Evolutionary conservation across 2,329 filamentous ascomycete genomes (phyloP), one percentile per base, ranked within the genome.

Genomic region (Aspergillus clavatus): DNA sequence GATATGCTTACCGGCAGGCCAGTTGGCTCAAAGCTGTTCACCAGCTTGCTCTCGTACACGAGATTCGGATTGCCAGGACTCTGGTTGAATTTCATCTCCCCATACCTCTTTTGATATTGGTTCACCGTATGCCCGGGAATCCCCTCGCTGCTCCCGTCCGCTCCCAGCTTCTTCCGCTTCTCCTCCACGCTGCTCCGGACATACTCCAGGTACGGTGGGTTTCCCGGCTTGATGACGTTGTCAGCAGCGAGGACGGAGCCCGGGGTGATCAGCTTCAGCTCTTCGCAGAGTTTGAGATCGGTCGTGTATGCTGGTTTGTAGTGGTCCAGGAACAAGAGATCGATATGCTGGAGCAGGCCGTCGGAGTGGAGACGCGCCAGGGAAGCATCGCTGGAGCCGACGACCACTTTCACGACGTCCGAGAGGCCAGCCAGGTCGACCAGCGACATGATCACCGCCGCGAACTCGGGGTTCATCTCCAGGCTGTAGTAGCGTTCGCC

Each of bases 321-420:
- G 63, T 91, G 87, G 58, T 91, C 87, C 18, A 93, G 68, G 64
- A 91, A 91, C 64, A 89, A 72, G 38, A 89, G 68, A 55, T 89
- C 85, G 51, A 88, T 79, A n/a, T n/a, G n/a, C n/a, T n/a, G n/a
- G n/a, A n/a, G n/a, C n/a, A n/a, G n/a, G n/a, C n/a, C n/a, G n/a
- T n/a, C n/a, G n/a, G n/a, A n/a, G n/a, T n/a, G n/a, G n/a, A n/a
- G n/a, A n/a, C n/a, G n/a, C 29, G 74, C 72, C 14, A 91, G 72
- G 0, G 82, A 82, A 8, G 75, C 73, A 45, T 83, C 78, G 54
- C 83, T 85, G 2, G 80, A 73, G 5, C 86, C 87, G 19, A 89
- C 77, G 18, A 87, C 62, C 4, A 91, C 80, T 51, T 80, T 79
- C 27, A 91, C 83, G 4, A 86, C 65, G 55, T 84, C 79, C 16